phyloP scores from a whole-genome alignment of 2,329 filamentous ascomycete genomes.

The Paracamarosporium sp. region DNA sequence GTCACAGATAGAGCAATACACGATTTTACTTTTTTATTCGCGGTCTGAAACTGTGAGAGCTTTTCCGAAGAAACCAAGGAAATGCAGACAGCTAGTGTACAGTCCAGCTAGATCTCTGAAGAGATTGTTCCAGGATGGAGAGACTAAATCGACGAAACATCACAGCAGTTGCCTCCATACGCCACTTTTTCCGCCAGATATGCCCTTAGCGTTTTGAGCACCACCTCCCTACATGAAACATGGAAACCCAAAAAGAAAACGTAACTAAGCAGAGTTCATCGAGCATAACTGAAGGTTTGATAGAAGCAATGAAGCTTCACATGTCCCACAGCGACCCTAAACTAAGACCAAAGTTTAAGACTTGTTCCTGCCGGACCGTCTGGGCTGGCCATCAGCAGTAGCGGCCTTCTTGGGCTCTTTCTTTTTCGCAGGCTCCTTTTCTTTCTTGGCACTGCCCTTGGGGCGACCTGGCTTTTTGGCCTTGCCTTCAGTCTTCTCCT shows the following conservation, averaged over 20 bases:
- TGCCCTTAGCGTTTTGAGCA: slow-evolving; percentile 10
- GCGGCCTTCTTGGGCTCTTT: slow-evolving; percentile 57
- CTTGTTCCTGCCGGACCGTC: slow-evolving; percentile 53
- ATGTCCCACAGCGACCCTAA: not conserved
- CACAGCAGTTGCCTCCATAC: slow-evolving; percentile 9
- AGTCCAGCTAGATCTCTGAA: slow-evolving; percentile 7
- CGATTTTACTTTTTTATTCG: slow-evolving; percentile 13
- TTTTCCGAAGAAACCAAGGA: slow-evolving; percentile 10
- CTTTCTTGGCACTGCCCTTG: slow-evolving; percentile 48
- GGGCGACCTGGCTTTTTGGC: slow-evolving; percentile 47
- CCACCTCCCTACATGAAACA: not conserved
- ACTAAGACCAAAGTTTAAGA: slow-evolving; percentile 16
- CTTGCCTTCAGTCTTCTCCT: slow-evolving; percentile 34
- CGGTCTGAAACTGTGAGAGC: slow-evolving; percentile 5
- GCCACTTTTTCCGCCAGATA: slow-evolving; percentile 20
- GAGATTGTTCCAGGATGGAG: slow-evolving; percentile 7
- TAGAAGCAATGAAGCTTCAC: not conserved
- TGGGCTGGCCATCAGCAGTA: slow-evolving; percentile 55
- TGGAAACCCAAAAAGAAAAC: not conserved
- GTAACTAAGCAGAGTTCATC: not conserved
- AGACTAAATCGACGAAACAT: not conserved
- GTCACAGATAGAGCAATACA: slow-evolving; percentile 13
- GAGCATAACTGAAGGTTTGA: not conserved
- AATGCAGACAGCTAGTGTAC: slow-evolving; percentile 21
- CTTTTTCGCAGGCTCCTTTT: slow-evolving; percentile 50